phyloP scores from a whole-genome alignment of 2,329 filamentous ascomycete genomes.

The Botrytis pseudocinerea region DNA sequence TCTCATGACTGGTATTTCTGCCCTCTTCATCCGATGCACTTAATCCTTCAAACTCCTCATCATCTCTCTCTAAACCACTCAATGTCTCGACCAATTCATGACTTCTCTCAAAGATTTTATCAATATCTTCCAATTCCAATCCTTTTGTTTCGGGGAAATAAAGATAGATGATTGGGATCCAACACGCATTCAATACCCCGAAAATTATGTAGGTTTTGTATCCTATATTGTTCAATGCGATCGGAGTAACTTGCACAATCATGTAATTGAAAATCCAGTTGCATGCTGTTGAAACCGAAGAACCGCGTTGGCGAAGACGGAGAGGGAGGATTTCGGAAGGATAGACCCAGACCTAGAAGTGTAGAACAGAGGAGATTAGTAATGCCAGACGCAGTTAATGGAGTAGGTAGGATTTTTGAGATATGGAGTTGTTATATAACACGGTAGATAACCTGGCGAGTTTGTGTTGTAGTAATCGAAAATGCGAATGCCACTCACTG shows the following conservation, averaged over 20 bases:
- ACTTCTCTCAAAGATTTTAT: slow-evolving; percentile 13
- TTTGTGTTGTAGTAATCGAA: not conserved
- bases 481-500: slow-evolving; percentile 43
- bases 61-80: not conserved
- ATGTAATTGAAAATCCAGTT: slow-evolving; percentile 52
- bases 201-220: slow-evolving; percentile 45
- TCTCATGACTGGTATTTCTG: not conserved
- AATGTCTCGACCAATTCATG: too few species aligned
- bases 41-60: not conserved
- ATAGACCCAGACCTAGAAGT: slow-evolving; percentile 51
- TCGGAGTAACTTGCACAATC: slow-evolving; percentile 48
- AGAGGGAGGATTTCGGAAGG: slow-evolving; percentile 60
- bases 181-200: slow-evolving; percentile 37
- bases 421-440: not conserved
- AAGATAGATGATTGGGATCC: slow-evolving; percentile 58
- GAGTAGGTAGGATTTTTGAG: not conserved
- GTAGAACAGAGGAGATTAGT: not conserved
- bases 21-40: not conserved
- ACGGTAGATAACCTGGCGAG: not conserved
- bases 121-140: slow-evolving; percentile 65
- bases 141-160: slow-evolving; percentile 66
- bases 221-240: slow-evolving; percentile 46
- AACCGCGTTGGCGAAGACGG: slow-evolving; percentile 59
- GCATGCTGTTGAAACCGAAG: slow-evolving; percentile 59
- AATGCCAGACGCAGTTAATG: not conserved